phyloP scores from a whole-genome alignment of 129 eudicot genomes.

The Tanacetum coccineum region DNA sequence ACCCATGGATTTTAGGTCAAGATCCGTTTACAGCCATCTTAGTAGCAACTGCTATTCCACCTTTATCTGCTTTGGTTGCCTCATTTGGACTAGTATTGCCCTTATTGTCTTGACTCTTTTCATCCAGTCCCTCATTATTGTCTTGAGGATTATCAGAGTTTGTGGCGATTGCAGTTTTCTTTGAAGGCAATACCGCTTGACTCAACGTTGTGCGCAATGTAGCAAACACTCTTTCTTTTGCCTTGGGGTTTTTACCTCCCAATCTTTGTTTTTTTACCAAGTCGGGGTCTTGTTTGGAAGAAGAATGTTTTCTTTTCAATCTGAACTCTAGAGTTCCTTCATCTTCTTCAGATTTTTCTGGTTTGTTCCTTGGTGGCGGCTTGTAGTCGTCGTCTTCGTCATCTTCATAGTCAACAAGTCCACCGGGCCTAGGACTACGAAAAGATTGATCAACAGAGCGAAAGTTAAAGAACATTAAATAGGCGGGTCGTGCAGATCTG shows the following conservation, averaged over 20 bases:
- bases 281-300: slow-evolving; percentile 51
- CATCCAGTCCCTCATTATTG: slow-evolving; percentile 20
- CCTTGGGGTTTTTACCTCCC: slow-evolving; percentile 40
- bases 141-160: slow-evolving; percentile 19
- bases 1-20: slow-evolving; percentile 30
- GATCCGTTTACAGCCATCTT: slow-evolving; percentile 76
- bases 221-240: slow-evolving; percentile 70
- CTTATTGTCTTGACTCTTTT: slow-evolving; percentile 25
- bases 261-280: slow-evolving; percentile 44
- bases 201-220: slow-evolving; percentile 65
- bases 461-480: not conserved
- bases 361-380: slow-evolving; percentile 70
- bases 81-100: slow-evolving; percentile 14
- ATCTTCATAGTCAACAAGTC: slow-evolving; percentile 84
- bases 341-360: slow-evolving; percentile 53
- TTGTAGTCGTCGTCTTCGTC: slow-evolving; percentile 87
- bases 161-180: slow-evolving; percentile 37
- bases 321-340: slow-evolving; percentile 51
- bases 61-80: slow-evolving; percentile 28
- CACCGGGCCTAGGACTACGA: slow-evolving; percentile 48
- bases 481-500: too few relatives aligned
- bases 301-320: slow-evolving; percentile 54
- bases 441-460: not conserved
- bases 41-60: slow-evolving; percentile 27
- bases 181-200: slow-evolving; percentile 57